Evolutionary conservation across 495 filamentous ascomycete genomes (phyloP).

Genomic region (Collariella sp.): DNA sequence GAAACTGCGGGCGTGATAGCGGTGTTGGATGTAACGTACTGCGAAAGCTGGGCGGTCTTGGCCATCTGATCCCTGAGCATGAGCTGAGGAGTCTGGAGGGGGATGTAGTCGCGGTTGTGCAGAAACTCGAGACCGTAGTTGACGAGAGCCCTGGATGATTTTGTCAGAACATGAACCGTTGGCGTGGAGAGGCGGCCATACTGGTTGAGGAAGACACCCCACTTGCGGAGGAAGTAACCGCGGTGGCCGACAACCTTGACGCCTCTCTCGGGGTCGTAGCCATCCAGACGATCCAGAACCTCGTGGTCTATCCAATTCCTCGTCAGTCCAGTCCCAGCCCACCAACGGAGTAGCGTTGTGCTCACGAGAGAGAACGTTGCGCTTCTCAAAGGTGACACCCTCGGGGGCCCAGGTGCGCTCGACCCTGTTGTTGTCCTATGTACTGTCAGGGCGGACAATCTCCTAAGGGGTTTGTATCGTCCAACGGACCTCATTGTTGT

Average conservation of each 20-base stretch:
- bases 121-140: conserved; percentile 93
- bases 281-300: conserved; percentile 76
- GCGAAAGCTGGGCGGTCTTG: conserved; percentile 95
- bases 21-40: conserved; percentile 27
- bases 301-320: conserved; percentile 60
- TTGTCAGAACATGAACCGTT: neutral
- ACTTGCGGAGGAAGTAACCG: conserved; percentile 83
- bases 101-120: conserved; percentile 64
- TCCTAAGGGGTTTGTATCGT: neutral
- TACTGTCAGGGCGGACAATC: neutral
- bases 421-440: conserved; percentile 66
- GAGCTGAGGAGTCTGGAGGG: conserved; percentile 88
- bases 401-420: conserved; percentile 72
- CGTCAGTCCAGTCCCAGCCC: conserved; percentile 3
- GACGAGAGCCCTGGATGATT: conserved; percentile 53
- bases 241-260: conserved; percentile 93
- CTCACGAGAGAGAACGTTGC: conserved; percentile 26
- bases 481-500: conserved; percentile 64
- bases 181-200: neutral
- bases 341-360: neutral
- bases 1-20: neutral
- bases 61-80: conserved; percentile 96
- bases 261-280: conserved; percentile 88
- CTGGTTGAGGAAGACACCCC: conserved; percentile 77
- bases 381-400: conserved; percentile 58